These are phyloP conservation scores for Euphorbia schlechtendalii DNA, from an alignment of 441 rosid species.

Conservation along the genomic window DNA sequence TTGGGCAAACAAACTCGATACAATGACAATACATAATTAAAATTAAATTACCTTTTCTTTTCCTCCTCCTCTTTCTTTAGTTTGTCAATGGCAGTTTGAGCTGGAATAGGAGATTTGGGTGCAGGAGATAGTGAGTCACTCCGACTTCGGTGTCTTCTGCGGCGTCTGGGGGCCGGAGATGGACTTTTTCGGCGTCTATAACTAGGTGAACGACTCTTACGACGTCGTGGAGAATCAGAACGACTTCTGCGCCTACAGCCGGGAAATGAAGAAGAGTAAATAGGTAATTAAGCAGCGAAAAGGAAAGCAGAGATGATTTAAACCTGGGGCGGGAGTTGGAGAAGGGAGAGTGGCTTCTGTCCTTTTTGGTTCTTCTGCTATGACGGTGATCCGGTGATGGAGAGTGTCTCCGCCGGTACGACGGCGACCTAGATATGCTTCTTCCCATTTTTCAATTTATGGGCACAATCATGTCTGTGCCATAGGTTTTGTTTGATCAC, in stretches of 20 bases:
- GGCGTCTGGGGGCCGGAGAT: constrained; percentile 49
- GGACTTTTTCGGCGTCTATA: constrained; percentile 41
- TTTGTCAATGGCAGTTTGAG: constrained; percentile 30
- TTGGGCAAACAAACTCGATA: not conserved
- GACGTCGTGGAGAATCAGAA: constrained; percentile 32
- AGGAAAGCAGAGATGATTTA: not conserved
- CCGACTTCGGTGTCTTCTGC: constrained; percentile 33
- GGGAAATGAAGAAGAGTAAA: not conserved
- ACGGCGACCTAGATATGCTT: constrained; percentile 38
- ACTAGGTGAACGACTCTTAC: constrained; percentile 23
- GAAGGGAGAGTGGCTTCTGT: constrained; percentile 25
- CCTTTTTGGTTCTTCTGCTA: constrained; percentile 38
- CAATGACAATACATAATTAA: too few relatives aligned
- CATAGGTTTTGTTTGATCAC: too few relatives aligned
- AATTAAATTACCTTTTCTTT: constrained; percentile 40
- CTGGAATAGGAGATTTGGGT: constrained; percentile 28
- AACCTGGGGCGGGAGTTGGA: constrained; percentile 33
- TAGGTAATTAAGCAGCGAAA: not conserved
- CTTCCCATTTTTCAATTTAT: not conserved
- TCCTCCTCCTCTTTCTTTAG: constrained; percentile 46
- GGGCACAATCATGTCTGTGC: too few relatives aligned
- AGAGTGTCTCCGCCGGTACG: constrained; percentile 43
- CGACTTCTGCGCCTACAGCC: constrained; percentile 37
- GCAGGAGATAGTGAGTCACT: constrained; percentile 41
- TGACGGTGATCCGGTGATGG: constrained; percentile 24